phyloP scores from a whole-genome alignment of 768 basidiomycete species.

The Lentinula aciculospora region DNA sequence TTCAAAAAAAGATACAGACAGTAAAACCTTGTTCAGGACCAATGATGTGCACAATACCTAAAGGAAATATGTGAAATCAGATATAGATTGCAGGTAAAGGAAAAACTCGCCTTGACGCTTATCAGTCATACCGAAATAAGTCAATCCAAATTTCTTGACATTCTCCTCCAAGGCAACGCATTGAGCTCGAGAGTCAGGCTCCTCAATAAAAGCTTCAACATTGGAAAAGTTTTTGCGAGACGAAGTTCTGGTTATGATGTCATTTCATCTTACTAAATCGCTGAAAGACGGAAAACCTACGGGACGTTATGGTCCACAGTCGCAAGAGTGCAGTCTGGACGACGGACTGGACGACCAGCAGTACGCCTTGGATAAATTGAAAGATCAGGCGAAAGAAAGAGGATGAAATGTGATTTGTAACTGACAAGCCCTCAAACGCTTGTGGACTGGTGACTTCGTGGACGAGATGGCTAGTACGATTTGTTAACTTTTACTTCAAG shows the following conservation, averaged over 20 bases:
- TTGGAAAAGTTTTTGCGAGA: conserved; percentile 73
- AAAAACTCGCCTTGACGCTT: conserved; percentile 68
- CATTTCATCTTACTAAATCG: background rate
- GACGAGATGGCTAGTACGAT: conserved; percentile 47
- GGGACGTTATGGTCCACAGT: conserved; percentile 88
- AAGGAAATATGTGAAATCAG: background rate
- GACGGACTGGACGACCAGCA: conserved; percentile 70
- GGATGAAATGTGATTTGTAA: conserved; percentile 6
- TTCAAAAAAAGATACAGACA: conserved; percentile 26
- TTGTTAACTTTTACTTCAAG: background rate
- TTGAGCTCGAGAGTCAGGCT: conserved; percentile 83
- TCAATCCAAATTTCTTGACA: conserved; percentile 87
- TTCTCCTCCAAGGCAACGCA: conserved; percentile 82
- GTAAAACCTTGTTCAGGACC: conserved; percentile 95
- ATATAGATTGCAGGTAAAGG: background rate
- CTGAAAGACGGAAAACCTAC: conserved; percentile 35
- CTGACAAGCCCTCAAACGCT: conserved; percentile 83
- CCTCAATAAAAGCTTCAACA: conserved; percentile 69
- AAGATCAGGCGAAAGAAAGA: conserved; percentile 7
- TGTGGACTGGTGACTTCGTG: conserved; percentile 95
- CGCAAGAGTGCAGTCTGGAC: conserved; percentile 85
- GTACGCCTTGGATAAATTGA: conserved; percentile 42
- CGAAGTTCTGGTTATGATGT: conserved; percentile 42
- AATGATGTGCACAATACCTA: conserved; percentile 84
- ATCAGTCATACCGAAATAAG: conserved; percentile 89